Conservation (phyloP, 2,329 filamentous ascomycete genomes). For the Scytalidium lignicola region DNA sequence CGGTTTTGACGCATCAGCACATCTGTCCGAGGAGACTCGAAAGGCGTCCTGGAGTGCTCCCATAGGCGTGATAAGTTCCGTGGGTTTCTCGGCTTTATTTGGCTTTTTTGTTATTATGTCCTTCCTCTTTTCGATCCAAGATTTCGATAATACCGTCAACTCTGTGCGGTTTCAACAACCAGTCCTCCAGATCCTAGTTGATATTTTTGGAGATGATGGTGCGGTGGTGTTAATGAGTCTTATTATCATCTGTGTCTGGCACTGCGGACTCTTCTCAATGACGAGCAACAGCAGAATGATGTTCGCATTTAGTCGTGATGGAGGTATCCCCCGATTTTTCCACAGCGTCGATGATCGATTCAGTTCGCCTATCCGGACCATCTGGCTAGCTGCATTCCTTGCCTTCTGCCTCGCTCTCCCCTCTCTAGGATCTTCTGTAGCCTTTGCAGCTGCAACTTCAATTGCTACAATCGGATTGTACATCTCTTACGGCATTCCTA, state of each 20-base stretch:
- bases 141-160: slow-evolving; percentile 44
- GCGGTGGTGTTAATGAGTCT: slow-evolving; percentile 50
- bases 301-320: slow-evolving; percentile 52
- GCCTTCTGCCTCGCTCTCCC: slow-evolving; percentile 51
- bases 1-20: slow-evolving; percentile 51
- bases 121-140: slow-evolving; percentile 54
- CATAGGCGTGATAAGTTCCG: slow-evolving; percentile 51
- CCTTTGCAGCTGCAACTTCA: slow-evolving; percentile 52
- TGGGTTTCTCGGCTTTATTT: slow-evolving; percentile 50
- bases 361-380: slow-evolving; percentile 44
- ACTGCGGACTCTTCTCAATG: slow-evolving; percentile 54
- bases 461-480: slow-evolving; percentile 47
- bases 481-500: slow-evolving; percentile 53
- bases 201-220: slow-evolving; percentile 49
- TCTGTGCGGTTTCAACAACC: slow-evolving; percentile 42
- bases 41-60: slow-evolving; percentile 53
- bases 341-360: slow-evolving; percentile 46
- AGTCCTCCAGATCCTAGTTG: slow-evolving; percentile 53
- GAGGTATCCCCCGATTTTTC: slow-evolving; percentile 51
- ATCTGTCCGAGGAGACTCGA: slow-evolving; percentile 52
- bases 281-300: slow-evolving; percentile 55
- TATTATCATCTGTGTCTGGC: slow-evolving; percentile 56
- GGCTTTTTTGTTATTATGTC: slow-evolving; percentile 55
- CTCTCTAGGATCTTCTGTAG: slow-evolving; percentile 48
- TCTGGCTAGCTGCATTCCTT: slow-evolving; percentile 50